Base-by-base conservation (phyloP, 2,329 filamentous ascomycete species). In the Ophiocordyceps camponoti-rufipedis region DNA sequence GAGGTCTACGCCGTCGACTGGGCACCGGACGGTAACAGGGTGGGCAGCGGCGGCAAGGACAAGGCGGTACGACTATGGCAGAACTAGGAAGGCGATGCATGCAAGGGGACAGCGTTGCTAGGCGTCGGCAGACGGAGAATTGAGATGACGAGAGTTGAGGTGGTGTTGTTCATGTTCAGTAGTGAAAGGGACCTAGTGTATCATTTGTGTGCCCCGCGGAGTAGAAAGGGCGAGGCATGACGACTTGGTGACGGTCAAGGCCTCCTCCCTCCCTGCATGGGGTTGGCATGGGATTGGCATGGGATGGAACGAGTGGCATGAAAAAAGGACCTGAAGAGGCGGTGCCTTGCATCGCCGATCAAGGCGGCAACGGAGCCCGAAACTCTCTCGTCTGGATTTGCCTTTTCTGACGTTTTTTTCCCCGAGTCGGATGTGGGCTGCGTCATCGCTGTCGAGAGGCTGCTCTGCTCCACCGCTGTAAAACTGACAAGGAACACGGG, bases 1-100 rank as follows among this genome's bases (percentile, higher is more conserved):
- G 85, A 95, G 60, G 88, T 95, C 0, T 95, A 88, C 61, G 86
- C 88, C 0, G 80, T 95, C 12, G 89, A 96, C 60, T 96, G 89
- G 91, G 88, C 84, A 53, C 82, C 86, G 0, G 88, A 95, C 59
- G 91, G 91, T 9, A 75, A 85, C 53, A 80, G 80, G 54, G 88
- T 96, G 14, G 87, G 80, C 16, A 94, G 87, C 60, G 91, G 88
- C 46, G 91, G 91, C 10, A 89, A 89, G 59, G 91, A 98, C 62
- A 95, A 94, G 61, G 77, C 77, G 2, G 75, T 82, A 18, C 67
- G 77, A 52, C 61, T 80, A 40, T 83, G 78, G 78, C 69, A 74
- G 52, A 76, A 80, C 58, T 82, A 40, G 38, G 16, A 2, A n/a
- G n/a, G n/a, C n/a, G n/a, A n/a, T n/a, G n/a, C 5, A 23, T 23